Evolutionary conservation across 164 flowering plant genomes (phyloP).

Genomic region (Aristolochia californica): DNA sequence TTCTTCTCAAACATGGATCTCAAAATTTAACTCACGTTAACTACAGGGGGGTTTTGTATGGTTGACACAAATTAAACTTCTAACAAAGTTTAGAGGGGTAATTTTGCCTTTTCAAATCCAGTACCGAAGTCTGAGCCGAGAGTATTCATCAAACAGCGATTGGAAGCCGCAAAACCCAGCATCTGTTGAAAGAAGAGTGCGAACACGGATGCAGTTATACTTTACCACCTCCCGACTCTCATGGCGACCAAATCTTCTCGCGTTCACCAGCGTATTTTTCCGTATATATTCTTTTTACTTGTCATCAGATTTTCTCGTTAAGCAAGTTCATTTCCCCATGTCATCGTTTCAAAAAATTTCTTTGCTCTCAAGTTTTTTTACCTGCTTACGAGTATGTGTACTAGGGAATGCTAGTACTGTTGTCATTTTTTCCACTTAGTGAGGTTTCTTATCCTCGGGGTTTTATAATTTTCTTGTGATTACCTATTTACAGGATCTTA

Average conservation of each 20-base stretch:
- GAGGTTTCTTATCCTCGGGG: neutral
- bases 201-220: conserved; percentile 7
- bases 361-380: neutral
- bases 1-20: too few relatives aligned
- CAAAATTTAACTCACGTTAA: too few relatives aligned
- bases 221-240: neutral
- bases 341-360: neutral
- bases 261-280: neutral
- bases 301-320: conserved; percentile 1
- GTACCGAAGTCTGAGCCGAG: conserved; percentile 28
- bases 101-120: too few relatives aligned
- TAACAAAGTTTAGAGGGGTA: too few relatives aligned
- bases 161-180: too few relatives aligned
- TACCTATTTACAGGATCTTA: neutral
- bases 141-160: too few relatives aligned
- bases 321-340: neutral
- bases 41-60: too few relatives aligned
- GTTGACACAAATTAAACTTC: too few relatives aligned
- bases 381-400: neutral
- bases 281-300: too few relatives aligned
- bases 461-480: neutral
- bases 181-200: too few relatives aligned
- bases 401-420: neutral
- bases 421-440: neutral
- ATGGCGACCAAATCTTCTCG: neutral